A percentile compares a stretch with the other conserved stretches of the same genome.
phyloP scores from a whole-genome alignment of 129 eudicot species.

The Daucus carota region DH1_v3.0 NC_030382.2:29427001-29427500 shows the following conservation, averaged over 20 bases:
- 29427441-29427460: background rate
- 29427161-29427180: conserved; percentile 44
- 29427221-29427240: conserved; percentile 63
- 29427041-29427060: conserved; percentile 41
- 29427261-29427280: no score
- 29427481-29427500: conserved; percentile 70
- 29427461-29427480: conserved; percentile 53
- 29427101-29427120: conserved; percentile 45
- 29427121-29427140: conserved; percentile 51
- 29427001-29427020: conserved; percentile 42
- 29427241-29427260: no score
- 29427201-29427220: conserved; percentile 94
- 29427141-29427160: conserved; percentile 54
- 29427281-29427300: no score
- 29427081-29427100: conserved; percentile 43
- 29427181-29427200: conserved; percentile 59
- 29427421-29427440: background rate
- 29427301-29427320: no score
- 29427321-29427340: no score
- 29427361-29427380: no score
- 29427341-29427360: no score
- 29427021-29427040: conserved; percentile 52
- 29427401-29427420: background rate
- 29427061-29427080: conserved; percentile 66
- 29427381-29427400: no score